phyloP scores from a whole-genome alignment of 148 eudicot species.

The Fagopyrum homotropicum region DNA sequence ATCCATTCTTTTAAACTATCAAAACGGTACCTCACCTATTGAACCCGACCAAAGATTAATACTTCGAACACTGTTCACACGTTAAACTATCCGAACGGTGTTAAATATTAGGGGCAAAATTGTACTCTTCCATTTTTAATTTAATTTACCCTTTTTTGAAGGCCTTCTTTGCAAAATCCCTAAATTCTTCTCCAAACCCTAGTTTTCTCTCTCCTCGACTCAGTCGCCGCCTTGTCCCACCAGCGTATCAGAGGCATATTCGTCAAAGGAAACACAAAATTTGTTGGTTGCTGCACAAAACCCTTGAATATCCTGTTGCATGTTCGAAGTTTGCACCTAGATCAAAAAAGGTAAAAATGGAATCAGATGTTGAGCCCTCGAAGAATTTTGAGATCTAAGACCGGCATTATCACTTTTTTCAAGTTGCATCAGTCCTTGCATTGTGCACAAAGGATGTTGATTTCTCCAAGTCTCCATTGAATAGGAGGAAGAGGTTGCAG shows the following conservation, averaged over 20 bases:
- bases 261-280: constrained; percentile 16
- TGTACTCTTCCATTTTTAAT: too few species aligned
- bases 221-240: not conserved
- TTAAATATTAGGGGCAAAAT: too few species aligned
- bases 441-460: constrained; percentile 22
- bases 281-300: constrained; percentile 17
- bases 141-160: too few species aligned
- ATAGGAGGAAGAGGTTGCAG: constrained; percentile 98
- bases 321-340: constrained; percentile 17
- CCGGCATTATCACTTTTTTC: constrained; percentile 16
- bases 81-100: too few species aligned
- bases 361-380: constrained; percentile 13
- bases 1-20: too few species aligned
- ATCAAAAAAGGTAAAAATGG: constrained; percentile 19
- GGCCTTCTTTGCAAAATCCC: too few species aligned
- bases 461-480: constrained; percentile 85
- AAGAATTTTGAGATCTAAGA: not conserved
- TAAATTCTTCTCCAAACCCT: too few species aligned
- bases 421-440: constrained; percentile 23
- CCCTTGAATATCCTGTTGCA: constrained; percentile 15
- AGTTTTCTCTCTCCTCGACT: too few species aligned
- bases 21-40: too few species aligned
- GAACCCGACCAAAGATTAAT: too few species aligned
- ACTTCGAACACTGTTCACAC: too few species aligned
- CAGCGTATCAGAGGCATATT: constrained; percentile 18